phyloP scores from a whole-genome alignment of 345 rosid species.

The Aquilaria yunnanensis region DNA sequence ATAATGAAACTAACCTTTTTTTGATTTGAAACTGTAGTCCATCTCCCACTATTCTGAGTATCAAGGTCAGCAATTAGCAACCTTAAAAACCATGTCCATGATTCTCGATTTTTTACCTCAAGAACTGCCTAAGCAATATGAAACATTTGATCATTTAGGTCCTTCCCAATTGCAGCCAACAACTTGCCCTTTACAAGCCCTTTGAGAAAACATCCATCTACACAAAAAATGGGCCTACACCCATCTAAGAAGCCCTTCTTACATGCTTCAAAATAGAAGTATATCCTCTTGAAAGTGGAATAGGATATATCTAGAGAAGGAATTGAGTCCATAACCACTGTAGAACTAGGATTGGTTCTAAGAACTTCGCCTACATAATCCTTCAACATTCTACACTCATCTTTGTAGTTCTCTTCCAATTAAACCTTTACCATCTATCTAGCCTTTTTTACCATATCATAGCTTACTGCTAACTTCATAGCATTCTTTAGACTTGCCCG shows the following conservation, averaged over 20 bases:
- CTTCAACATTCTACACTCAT: not conserved
- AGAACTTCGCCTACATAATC: not conserved
- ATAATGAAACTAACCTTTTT: not conserved
- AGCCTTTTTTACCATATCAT: not conserved
- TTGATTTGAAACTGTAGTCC: not conserved
- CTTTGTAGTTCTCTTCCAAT: not conserved
- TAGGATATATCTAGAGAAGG: not conserved
- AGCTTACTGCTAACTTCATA: not conserved
- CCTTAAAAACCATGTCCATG: not conserved
- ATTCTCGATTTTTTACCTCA: not conserved
- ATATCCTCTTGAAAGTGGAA: not conserved
- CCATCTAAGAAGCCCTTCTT: not conserved
- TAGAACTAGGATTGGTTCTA: not conserved
- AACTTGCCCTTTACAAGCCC: not conserved
- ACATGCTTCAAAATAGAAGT: not conserved
- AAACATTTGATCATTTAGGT: constrained; percentile 2
- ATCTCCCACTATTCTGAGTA: not conserved
- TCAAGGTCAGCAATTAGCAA: not conserved
- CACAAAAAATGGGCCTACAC: not conserved
- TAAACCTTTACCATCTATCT: not conserved
- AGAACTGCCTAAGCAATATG: not conserved
- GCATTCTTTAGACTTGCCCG: not conserved
- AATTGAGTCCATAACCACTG: not conserved
- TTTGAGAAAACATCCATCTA: not conserved
- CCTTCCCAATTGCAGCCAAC: not conserved